Conservation (phyloP, 192 early-diverging fungal species). For the Tieghemiomyces parasiticus region DNA sequence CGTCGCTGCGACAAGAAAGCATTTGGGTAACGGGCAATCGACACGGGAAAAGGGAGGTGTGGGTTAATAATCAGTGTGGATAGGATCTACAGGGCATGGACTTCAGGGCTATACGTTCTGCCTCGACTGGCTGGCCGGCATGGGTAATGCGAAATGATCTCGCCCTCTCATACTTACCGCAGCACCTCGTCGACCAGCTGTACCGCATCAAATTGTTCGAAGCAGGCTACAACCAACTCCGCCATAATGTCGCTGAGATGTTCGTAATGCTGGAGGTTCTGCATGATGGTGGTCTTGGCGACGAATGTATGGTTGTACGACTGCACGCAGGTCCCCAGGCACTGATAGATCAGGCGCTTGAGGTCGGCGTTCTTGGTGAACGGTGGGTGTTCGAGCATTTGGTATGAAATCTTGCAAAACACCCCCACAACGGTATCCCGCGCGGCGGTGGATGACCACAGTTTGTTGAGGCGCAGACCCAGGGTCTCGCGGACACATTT, state of each 20-base stretch:
- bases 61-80: too few relatives aligned
- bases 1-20: too few relatives aligned
- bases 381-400: constrained; percentile 59
- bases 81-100: too few relatives aligned
- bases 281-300: constrained; percentile 61
- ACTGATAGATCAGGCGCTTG: constrained; percentile 46
- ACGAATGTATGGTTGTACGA: constrained; percentile 64
- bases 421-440: constrained; percentile 51
- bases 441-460: constrained; percentile 57
- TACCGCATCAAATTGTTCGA: constrained; percentile 40
- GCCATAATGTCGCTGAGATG: constrained; percentile 74
- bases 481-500: constrained; percentile 31
- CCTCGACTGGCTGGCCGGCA: too few relatives aligned
- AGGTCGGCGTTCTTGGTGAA: constrained; percentile 27
- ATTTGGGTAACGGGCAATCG: too few relatives aligned
- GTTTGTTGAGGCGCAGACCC: constrained; percentile 42
- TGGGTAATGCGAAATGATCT: too few relatives aligned
- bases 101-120: too few relatives aligned
- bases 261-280: constrained; percentile 74
- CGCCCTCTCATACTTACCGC: too few relatives aligned
- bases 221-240: constrained; percentile 45
- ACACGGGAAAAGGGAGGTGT: too few relatives aligned
- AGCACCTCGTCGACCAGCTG: constrained; percentile 61
- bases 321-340: constrained; percentile 47
- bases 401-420: constrained; percentile 62